Evolutionary conservation across 208 protist species (phyloP).

Genomic region (Trypanosoma boissoni): DNA sequence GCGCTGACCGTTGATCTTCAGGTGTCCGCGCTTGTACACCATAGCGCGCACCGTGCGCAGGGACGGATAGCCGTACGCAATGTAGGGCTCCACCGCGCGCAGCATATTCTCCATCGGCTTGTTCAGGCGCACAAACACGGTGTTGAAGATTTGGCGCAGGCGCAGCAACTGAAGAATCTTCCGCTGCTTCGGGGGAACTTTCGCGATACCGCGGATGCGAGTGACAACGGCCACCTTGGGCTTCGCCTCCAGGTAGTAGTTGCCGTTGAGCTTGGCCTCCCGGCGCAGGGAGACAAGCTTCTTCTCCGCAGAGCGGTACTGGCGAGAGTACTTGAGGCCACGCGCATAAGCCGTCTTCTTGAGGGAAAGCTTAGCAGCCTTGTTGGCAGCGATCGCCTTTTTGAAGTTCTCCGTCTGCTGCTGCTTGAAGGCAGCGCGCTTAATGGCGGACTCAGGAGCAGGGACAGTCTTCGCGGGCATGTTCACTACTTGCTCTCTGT

Average conservation of each 20-base stretch:
- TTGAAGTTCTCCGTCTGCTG: constrained; percentile 90
- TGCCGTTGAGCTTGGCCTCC: constrained; percentile 89
- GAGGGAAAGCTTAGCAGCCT: constrained; percentile 59
- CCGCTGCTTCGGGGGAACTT: constrained; percentile 95
- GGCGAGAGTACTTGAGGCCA: constrained; percentile 92
- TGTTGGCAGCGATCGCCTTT: constrained; percentile 72
- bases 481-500: constrained; percentile 1
- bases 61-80: constrained; percentile 99
- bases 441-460: constrained; percentile 85
- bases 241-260: constrained; percentile 98
- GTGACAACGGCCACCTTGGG: constrained; percentile 99
- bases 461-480: constrained; percentile 77
- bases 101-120: constrained; percentile 99
- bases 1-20: constrained; percentile 97
- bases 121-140: constrained; percentile 99
- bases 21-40: constrained; percentile 99
- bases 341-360: constrained; percentile 74
- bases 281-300: constrained; percentile 82
- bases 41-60: constrained; percentile 97
- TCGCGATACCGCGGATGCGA: constrained; percentile 99
- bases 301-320: constrained; percentile 94
- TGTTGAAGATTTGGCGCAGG: constrained; percentile 99
- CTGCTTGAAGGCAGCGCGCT: constrained; percentile 90
- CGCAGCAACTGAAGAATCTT: constrained; percentile 99
- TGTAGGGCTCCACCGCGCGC: constrained; percentile 97